phyloP scores from a whole-genome alignment of 2,329 filamentous ascomycete species.

The Alternaria triticimaculans region DNA sequence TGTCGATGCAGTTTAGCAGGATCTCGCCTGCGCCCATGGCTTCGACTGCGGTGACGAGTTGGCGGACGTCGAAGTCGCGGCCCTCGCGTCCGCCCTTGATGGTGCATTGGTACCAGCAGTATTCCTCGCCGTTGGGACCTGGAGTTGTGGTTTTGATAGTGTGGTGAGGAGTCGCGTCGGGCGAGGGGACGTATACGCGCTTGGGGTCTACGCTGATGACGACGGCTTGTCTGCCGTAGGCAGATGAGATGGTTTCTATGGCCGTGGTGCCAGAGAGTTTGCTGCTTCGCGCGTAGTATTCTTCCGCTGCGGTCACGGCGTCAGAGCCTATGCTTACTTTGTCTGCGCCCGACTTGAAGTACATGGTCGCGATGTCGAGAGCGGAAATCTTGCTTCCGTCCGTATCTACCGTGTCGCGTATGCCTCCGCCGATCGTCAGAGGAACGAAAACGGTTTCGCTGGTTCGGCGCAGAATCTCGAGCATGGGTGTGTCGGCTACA shows the following conservation, averaged over 20 bases:
- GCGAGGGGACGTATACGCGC: conserved; percentile 79
- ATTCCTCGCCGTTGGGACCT: conserved; percentile 77
- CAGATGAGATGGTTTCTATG: conserved; percentile 91
- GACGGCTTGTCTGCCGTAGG: conserved; percentile 96
- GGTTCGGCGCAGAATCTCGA: conserved; percentile 86
- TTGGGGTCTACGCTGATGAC: conserved; percentile 95
- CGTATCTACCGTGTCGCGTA: conserved; percentile 88
- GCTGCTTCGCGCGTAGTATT: conserved; percentile 77
- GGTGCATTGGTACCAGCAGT: conserved; percentile 98
- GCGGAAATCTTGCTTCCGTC: conserved; percentile 88
- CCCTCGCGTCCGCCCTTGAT: conserved; percentile 94
- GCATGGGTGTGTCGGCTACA: conserved; percentile 90
- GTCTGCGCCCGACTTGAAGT: conserved; percentile 96
- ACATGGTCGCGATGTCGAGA: conserved; percentile 91
- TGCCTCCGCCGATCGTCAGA: conserved; percentile 92
- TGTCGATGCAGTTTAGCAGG: conserved; percentile 96
- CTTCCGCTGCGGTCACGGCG: conserved; percentile 89
- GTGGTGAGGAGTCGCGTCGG: conserved; percentile 74
- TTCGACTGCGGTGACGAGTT: conserved; percentile 87
- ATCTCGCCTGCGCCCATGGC: conserved; percentile 96
- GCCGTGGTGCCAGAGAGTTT: conserved; percentile 81
- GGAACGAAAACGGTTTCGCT: conserved; percentile 95
- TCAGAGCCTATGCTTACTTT: conserved; percentile 98
- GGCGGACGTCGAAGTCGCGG: conserved; percentile 89
- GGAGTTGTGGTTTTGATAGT: conserved; percentile 73